Conservation (phyloP, 1,284 basidiomycete species). For the Cutaneotrichosporon arboriforme region DNA sequence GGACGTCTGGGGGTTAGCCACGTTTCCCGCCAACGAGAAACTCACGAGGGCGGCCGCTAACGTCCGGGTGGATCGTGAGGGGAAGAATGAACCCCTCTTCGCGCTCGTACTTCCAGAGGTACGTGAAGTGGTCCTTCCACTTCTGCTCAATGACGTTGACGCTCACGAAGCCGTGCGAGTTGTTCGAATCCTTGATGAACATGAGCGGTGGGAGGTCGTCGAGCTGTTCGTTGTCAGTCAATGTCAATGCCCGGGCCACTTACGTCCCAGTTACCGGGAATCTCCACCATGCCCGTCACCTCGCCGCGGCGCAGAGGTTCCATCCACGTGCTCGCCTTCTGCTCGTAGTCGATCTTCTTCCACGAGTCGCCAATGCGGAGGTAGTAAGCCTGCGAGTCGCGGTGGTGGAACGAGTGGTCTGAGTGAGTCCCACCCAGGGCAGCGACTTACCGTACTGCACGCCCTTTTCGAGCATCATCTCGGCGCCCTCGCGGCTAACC, state of each 20-base stretch:
- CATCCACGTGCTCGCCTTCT: constrained; percentile 66
- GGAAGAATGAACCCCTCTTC: constrained; percentile 47
- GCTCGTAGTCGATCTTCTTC: constrained; percentile 66
- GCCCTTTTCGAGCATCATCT: constrained; percentile 67
- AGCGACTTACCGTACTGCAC: constrained; percentile 60
- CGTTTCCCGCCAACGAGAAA: background rate
- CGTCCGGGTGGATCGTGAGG: constrained; percentile 48
- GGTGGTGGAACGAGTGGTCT: constrained; percentile 49
- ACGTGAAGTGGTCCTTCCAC: constrained; percentile 70
- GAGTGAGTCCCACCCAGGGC: too few species aligned
- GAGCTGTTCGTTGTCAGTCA: constrained; percentile 19
- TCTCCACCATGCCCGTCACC: constrained; percentile 64
- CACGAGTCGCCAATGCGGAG: constrained; percentile 64
- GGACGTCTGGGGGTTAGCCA: constrained; percentile 49
- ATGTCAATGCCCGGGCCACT: too few species aligned
- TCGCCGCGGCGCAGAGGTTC: constrained; percentile 63
- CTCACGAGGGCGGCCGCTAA: constrained; percentile 52
- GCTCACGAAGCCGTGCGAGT: constrained; percentile 70
- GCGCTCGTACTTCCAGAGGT: constrained; percentile 52
- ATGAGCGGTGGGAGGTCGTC: constrained; percentile 67
- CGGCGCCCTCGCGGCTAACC: constrained; percentile 61
- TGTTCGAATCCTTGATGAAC: constrained; percentile 63
- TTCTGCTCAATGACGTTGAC: constrained; percentile 63
- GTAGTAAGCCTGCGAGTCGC: constrained; percentile 42
- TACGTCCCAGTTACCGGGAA: constrained; percentile 62